Percentiles rank a stretch among this genome's conserved stretches.
Conservation (phyloP, 1,284 basidiomycete species). For the Leccinum angustisporum region DNA sequence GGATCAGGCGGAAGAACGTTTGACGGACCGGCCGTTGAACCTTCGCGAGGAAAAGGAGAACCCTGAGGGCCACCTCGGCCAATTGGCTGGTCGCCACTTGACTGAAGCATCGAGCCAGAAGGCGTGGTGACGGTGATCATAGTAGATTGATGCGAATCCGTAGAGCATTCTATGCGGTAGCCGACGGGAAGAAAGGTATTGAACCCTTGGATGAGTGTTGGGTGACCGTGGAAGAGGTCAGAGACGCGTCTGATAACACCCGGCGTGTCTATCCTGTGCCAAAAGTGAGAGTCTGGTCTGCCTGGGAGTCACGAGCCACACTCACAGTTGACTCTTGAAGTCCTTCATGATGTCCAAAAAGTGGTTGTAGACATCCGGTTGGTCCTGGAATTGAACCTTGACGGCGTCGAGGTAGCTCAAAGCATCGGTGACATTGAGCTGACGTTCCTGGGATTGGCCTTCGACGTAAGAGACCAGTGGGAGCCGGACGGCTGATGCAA, state of each 20-base stretch:
- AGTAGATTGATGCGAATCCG: constrained; percentile 55
- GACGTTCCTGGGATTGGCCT: constrained; percentile 39
- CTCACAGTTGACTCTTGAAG: constrained; percentile 88
- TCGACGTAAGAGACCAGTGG: constrained; percentile 27
- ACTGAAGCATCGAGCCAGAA: constrained; percentile 52
- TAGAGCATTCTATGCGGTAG: constrained; percentile 86
- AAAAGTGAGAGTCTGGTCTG: constrained; percentile 8
- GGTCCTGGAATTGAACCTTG: constrained; percentile 84
- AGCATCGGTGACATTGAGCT: constrained; percentile 85
- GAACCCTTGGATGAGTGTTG: constrained; percentile 92
- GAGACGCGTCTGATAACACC: constrained; percentile 96
- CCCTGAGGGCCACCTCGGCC: constrained; percentile 9
- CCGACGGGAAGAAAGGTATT: constrained; percentile 96
- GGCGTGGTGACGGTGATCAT: constrained; percentile 91
- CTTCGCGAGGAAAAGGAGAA: constrained; percentile 17
- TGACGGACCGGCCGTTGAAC: constrained; percentile 8
- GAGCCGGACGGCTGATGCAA: constrained; percentile 13
- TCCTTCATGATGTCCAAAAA: constrained; percentile 99
- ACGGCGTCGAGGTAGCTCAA: constrained; percentile 92
- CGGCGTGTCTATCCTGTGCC: constrained; percentile 90
- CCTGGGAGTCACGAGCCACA: constrained; percentile 16
- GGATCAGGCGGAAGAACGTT: constrained; percentile 20
- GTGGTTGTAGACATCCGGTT: constrained; percentile 91
- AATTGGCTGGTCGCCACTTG: constrained; percentile 38
- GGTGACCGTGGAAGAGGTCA: constrained; percentile 89